These are phyloP conservation scores for Tuber brumale DNA, from an alignment of 495 filamentous ascomycete species.

Conservation along the genomic window DNA sequence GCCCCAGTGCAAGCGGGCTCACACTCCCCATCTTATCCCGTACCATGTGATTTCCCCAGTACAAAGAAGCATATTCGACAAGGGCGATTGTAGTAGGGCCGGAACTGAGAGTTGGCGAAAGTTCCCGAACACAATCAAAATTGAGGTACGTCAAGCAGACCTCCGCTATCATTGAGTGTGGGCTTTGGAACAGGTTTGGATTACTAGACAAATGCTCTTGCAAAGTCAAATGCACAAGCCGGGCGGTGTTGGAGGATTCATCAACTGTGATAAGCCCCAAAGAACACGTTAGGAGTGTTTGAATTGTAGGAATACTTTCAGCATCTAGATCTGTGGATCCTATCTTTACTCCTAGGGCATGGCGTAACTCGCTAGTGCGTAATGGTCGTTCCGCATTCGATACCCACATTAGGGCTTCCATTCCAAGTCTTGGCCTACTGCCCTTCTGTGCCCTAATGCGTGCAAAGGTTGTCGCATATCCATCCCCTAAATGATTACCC, in stretches of 20 bases:
- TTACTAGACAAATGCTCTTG: background rate
- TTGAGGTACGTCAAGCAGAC: background rate
- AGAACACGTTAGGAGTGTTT: background rate
- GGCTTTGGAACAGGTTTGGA: background rate
- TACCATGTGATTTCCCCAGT: background rate
- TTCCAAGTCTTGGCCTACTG: background rate
- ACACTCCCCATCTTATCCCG: background rate
- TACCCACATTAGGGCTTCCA: background rate
- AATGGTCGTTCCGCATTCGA: background rate
- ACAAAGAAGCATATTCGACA: background rate
- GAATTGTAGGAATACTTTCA: background rate
- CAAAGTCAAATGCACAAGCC: background rate
- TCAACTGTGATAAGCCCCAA: background rate
- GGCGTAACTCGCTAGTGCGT: background rate
- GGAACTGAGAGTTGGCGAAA: background rate
- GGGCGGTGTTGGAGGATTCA: background rate
- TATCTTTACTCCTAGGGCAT: background rate
- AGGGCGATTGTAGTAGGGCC: rapidly evolving
- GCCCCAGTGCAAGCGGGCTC: background rate
- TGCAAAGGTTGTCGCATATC: background rate
- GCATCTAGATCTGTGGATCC: background rate
- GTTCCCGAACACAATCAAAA: background rate
- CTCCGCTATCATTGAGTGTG: background rate
- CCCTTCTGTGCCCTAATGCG: background rate
- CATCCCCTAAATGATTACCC: background rate